A percentile compares a stretch with the other conserved stretches of the same genome.
Evolutionary conservation across 2,329 filamentous ascomycete species (phyloP).

Genomic region (Calonectria pteridis): DNA sequence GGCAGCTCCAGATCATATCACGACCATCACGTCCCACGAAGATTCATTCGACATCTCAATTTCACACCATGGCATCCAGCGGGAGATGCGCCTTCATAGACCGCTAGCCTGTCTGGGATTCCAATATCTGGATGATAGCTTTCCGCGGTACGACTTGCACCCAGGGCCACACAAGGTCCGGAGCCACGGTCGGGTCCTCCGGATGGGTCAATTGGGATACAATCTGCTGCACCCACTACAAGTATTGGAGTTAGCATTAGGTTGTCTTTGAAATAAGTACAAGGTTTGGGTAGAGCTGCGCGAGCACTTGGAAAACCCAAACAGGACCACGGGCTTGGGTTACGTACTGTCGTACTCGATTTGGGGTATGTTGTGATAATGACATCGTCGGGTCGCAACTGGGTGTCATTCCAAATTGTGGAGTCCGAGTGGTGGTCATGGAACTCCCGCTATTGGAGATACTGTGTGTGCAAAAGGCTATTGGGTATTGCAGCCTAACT

Average conservation of each 20-base stretch:
- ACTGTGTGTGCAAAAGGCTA: too few relatives aligned
- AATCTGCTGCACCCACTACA: not conserved
- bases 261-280: too few relatives aligned
- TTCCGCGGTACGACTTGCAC: not conserved
- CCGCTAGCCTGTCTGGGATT: not conserved
- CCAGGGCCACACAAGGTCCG: not conserved
- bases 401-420: not conserved
- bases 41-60: not conserved
- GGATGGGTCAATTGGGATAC: not conserved
- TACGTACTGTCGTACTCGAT: not conserved
- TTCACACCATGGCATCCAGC: not conserved
- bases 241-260: not conserved
- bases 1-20: conserved; percentile 9
- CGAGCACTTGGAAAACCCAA: not conserved
- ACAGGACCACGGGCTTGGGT: not conserved
- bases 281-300: not conserved
- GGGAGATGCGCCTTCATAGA: not conserved
- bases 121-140: not conserved
- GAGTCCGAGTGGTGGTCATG: conserved; percentile 1
- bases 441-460: not conserved
- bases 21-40: not conserved
- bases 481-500: too few relatives aligned
- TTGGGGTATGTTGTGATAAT: not conserved
- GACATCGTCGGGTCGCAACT: not conserved
- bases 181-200: not conserved